Conservation (phyloP, 2,329 filamentous ascomycete genomes). For the Drechslerella coelobrocha region DNA sequence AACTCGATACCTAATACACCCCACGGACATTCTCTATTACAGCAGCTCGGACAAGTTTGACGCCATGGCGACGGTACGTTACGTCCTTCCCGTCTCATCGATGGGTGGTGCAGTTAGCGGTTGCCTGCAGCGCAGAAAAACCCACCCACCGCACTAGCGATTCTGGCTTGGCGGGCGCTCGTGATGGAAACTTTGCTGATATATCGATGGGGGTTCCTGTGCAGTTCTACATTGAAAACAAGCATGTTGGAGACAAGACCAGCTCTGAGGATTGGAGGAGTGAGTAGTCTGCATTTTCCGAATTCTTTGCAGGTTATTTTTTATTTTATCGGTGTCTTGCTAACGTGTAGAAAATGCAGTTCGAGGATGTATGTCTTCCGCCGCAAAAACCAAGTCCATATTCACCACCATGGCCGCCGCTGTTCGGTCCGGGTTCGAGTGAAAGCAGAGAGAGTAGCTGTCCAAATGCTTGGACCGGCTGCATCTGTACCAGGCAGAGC, state of each 20-base stretch:
- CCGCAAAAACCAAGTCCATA: constrained; percentile 3
- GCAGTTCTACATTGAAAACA: constrained; percentile 76
- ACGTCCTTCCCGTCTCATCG: constrained; percentile 24
- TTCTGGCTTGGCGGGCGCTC: constrained; percentile 5
- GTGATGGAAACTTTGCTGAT: not conserved
- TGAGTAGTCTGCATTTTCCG: constrained; percentile 64
- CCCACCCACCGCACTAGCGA: constrained; percentile 20
- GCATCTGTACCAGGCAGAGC: constrained; percentile 48
- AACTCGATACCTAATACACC: too few species aligned
- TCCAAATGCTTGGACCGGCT: constrained; percentile 40
- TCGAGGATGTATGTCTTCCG: constrained; percentile 54
- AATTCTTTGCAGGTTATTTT: not conserved
- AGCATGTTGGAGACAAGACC: constrained; percentile 76
- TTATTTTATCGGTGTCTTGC: not conserved
- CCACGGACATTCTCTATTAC: too few species aligned
- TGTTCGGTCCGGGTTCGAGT: constrained; percentile 19
- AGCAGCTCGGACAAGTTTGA: not conserved
- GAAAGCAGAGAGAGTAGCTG: not conserved
- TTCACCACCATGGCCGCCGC: not conserved
- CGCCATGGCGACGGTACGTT: constrained; percentile 40
- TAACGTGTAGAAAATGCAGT: too few species aligned
- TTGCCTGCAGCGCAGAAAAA: not conserved
- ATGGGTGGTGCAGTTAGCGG: not conserved
- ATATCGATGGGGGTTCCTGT: constrained; percentile 14
- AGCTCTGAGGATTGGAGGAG: constrained; percentile 83